These are phyloP conservation scores for Ambrosia artemisiifolia DNA, from an alignment of 129 eudicot species.

Conservation along the genomic window DNA sequence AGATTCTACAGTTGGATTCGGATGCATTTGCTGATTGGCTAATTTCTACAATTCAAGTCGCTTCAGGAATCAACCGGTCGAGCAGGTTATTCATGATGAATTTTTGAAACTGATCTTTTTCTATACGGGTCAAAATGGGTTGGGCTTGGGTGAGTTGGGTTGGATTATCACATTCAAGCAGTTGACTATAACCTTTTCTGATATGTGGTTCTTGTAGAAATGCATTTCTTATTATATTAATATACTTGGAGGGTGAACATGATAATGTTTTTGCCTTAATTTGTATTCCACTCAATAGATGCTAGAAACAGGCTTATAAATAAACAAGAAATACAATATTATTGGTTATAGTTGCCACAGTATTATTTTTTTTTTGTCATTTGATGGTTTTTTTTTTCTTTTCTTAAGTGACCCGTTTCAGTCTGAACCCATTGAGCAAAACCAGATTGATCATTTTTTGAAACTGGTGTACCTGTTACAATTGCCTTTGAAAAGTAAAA, in stretches of 20 bases:
- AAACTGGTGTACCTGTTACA: background rate
- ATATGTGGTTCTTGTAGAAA: background rate
- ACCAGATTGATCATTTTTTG: background rate
- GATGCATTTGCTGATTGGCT: slow-evolving; percentile 98
- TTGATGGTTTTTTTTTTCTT: background rate
- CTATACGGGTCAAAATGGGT: background rate
- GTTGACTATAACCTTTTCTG: background rate
- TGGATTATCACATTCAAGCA: background rate
- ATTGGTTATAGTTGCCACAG: background rate
- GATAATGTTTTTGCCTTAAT: background rate
- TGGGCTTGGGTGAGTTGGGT: background rate
- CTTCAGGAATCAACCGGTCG: slow-evolving; percentile 75
- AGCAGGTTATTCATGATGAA: slow-evolving; percentile 50
- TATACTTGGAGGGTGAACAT: background rate
- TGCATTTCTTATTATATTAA: no score
- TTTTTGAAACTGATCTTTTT: background rate
- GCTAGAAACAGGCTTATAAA: background rate
- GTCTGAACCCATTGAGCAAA: background rate
- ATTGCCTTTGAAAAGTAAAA: background rate
- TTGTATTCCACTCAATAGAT: background rate
- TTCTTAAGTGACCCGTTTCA: background rate
- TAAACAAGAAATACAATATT: background rate
- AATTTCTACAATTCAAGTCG: slow-evolving; percentile 87
- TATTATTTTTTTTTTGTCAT: background rate
- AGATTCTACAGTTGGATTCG: slow-evolving; percentile 68